Evolutionary conservation across 345 rosid species (phyloP), one percentile per base, ranked within the genome.

Genomic region (Linum trigynum): DNA sequence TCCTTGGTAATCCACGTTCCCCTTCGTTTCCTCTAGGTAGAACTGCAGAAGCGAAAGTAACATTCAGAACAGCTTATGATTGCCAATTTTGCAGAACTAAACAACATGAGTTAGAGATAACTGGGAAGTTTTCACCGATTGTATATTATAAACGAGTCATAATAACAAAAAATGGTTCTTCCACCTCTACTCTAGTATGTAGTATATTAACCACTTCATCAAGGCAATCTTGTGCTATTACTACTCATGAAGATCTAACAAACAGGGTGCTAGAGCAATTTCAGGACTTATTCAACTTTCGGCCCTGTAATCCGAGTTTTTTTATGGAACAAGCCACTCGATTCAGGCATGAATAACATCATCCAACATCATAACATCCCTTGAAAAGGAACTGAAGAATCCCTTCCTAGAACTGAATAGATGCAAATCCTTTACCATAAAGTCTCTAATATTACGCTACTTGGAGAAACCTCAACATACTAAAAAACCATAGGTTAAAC

Each of bases 1-100:
- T 35, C 98, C 97, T 78, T 92, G 97, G 48, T 92, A 90, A 67
- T 92, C 86, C 38, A 92, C 85, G 0, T 58, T 71, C 55, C 97
- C 97, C 83, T 92, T 90, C 23, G 92, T 95, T 84, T 92, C 98
- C 74, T 92, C 97, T 10, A 88, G 73, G 74, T 83, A 90, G 74
- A 90, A 88, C 96, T 89, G 76, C 45, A 39, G 9, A 59, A n/a
- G 66, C 38, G 5, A 65, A 62, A 65, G 53, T 7, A 56, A 38
- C 9, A 6, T 48, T 48, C 9, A 48, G 53, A 12, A 48, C 14
- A 6, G 53, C 12, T 48, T 9, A 9, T 48, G 14, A 48, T 6
- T 48, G 53, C 14, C 14, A 12, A 48, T 12, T 48, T 48, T 9
- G 12, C 9, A 48, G 1, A 48, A 6, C 14, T 9, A 48, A 3